Evolutionary conservation across 2,329 filamentous ascomycete species (phyloP), one percentile per base, ranked within the genome.

Genomic region (Colletotrichum sidae): DNA sequence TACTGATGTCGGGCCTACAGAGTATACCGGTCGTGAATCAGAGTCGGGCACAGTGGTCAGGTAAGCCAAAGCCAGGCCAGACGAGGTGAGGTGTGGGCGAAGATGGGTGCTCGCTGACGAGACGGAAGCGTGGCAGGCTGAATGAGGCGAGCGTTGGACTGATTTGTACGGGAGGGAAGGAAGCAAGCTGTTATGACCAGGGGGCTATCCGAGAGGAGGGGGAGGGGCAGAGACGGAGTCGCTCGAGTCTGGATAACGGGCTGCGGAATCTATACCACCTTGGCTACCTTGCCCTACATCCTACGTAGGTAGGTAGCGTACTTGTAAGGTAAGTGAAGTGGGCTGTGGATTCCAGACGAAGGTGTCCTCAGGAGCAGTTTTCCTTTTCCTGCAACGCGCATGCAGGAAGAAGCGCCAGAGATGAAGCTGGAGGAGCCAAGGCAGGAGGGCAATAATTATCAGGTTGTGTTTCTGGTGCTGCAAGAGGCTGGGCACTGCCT

Each of bases 101-200:
- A 42, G 57, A 15, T 39, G 44, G 12, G 49, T 55, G 49, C 25
- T 25, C 53, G 53, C 47, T 55, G 35, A 41, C 38, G 37, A 25
- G 58, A 46, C 17, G 15, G n/a, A 35, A 25, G 42, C 25, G 49
- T 52, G 45, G 39, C 44, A 61, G 51, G 37, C 47, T 59, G 49
- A 34, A 50, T 45, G 47, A 59, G 56, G 56, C 56, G 56, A 59
- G 56, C 56, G 49, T 46, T 34, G n/a, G 49, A 45, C 56, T 59
- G 58, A 44, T 57, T 66, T 62, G 63, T 66, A 57, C 53, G 51
- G 59, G 53, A 66, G 57, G 33, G 41, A 56, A 62, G 63, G 53
- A 66, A 62, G 33, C 41, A 62, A 62, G 63, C 52, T 53, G 49
- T 49, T 49, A 37, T 35, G 59, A 63, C 52, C 59, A 45, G 58